Base-by-base conservation (phyloP, 2,329 filamentous ascomycete species). In the Aspergillus melleus region DNA sequence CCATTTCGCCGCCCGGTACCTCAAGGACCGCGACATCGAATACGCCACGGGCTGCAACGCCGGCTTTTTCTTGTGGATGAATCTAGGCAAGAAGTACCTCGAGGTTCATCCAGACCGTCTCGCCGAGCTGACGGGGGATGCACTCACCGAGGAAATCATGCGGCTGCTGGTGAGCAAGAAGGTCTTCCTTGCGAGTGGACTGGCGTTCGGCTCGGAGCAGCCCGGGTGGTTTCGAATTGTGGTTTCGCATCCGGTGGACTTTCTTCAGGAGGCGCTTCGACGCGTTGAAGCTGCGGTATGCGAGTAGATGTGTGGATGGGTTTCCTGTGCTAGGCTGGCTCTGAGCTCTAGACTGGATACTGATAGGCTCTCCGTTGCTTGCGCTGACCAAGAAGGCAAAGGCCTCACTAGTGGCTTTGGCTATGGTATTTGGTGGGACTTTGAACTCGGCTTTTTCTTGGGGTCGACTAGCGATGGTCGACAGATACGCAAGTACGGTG, bases 11-110 rank as follows among this genome's bases (percentile, higher is more conserved):
- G 74, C 71, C 0, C 44, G 54, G 0, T 79, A 70, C 5, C 71
- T 86, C 16, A 64, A 70, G 9, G 68, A 72, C 2, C 71, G 80
- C 9, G 76, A 77, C 2, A 77, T 86, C 2, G 68, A 75, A 16
- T 84, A 83, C 61, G 74, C 79, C 0, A 68, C 75, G 0, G 81
- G 81, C 0, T 76, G 73, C 5, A 86, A 86, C 61, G 84, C 84
- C 0, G 84, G 81, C 0, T 85, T 86, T 65, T 87, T 87, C 65
- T 62, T 87, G 2, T 86, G 80, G 76, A 68, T 84, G 2, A 77
- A 86, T 66, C 65, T 87, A 2, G 73, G 73, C 0, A 71, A 72
- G 65, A 68, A 52, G 16, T 75, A 72, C 57, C 62, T 54, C 3
- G 63, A 70, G 26, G 32, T 54, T 4, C 68, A 72, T 26, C 66